Conservation (phyloP, 208 protist genomes). For the Wallacemonas sp. region DNA sequence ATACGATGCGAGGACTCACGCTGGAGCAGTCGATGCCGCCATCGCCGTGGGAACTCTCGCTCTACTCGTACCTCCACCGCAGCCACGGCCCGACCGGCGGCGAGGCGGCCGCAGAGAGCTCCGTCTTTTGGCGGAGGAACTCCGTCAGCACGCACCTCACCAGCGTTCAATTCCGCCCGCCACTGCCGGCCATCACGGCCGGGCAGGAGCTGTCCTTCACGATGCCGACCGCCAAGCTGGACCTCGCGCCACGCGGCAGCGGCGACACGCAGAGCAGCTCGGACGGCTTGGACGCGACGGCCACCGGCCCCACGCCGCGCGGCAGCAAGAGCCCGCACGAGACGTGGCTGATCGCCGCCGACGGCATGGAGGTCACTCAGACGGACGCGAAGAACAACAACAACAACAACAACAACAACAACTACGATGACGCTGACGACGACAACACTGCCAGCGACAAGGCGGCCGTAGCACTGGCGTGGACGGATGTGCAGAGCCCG, state of each 20-base stretch:
- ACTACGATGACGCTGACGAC: too few relatives aligned
- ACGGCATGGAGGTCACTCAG: too few relatives aligned
- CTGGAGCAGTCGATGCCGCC: conserved; percentile 16
- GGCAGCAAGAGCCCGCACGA: too few relatives aligned
- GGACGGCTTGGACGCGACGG: background rate
- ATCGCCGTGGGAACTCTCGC: background rate
- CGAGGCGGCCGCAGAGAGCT: background rate
- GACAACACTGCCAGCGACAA: background rate
- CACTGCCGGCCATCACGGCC: too few relatives aligned
- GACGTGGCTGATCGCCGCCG: conserved; percentile 3
- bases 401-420: too few relatives aligned
- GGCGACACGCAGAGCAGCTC: background rate
- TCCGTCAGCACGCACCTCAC: background rate
- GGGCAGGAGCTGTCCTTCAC: conserved; percentile 3
- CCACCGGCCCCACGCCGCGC: too few relatives aligned
- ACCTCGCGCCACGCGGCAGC: background rate
- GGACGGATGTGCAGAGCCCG: background rate
- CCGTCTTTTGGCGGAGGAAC: background rate
- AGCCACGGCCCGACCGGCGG: background rate
- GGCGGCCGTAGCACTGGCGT: background rate
- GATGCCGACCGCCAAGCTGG: background rate
- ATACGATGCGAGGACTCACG: conserved; percentile 13
- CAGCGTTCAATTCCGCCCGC: too few relatives aligned
- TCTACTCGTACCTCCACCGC: background rate
- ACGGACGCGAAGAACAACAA: too few relatives aligned